These are phyloP conservation scores for Annona cherimola DNA, from an alignment of 164 flowering plant species.

Conservation along the genomic window DNA sequence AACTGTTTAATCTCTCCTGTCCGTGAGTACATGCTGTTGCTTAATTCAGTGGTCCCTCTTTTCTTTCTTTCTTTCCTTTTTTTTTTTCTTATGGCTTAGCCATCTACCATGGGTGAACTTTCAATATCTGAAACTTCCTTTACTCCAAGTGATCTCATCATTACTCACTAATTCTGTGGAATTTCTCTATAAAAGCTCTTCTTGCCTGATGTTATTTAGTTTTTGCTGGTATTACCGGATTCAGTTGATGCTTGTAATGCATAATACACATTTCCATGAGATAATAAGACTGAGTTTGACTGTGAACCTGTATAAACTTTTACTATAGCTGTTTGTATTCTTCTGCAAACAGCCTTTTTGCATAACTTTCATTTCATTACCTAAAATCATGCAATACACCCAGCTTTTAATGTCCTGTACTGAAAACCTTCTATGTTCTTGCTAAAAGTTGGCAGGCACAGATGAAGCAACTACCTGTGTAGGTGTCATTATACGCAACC, in stretches of 20 bases:
- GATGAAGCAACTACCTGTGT: conserved; percentile 99
- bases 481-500: conserved; percentile 73
- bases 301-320: neutral
- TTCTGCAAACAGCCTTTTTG: neutral
- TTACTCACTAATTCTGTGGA: neutral
- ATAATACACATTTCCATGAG: too few relatives aligned
- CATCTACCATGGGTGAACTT: neutral
- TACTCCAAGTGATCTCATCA: neutral
- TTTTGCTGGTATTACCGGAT: neutral
- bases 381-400: neutral
- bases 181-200: too few relatives aligned
- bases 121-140: neutral
- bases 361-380: neutral
- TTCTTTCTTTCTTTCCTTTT: too few relatives aligned
- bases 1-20: neutral
- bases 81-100: neutral
- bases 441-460: conserved; percentile 67
- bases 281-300: neutral
- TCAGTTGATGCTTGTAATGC: too few relatives aligned
- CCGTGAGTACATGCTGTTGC: neutral
- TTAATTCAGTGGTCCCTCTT: neutral
- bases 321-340: neutral
- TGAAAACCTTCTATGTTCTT: conserved; percentile 7
- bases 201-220: neutral
- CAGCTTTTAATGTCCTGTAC: conserved; percentile 3